Conservation (phyloP, 2,329 filamentous ascomycete species). For the Thyridium curvatum region DNA sequence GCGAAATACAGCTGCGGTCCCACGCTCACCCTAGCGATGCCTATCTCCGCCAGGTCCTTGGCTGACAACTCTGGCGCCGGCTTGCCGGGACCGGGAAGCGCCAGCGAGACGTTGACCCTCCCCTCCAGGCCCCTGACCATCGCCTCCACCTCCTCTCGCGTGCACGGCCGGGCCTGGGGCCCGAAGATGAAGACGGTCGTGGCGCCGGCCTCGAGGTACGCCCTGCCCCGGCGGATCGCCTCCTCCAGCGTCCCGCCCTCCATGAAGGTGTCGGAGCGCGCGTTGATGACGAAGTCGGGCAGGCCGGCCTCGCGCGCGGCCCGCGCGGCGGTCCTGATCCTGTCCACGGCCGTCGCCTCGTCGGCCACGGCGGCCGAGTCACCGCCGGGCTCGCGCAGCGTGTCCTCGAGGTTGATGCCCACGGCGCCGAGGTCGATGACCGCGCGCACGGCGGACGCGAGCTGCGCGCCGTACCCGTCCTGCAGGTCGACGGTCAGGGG, state of each 20-base stretch:
- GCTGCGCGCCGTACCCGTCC: background rate
- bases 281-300: slow-evolving; percentile 42
- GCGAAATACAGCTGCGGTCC: slow-evolving; percentile 1
- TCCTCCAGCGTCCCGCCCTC: slow-evolving; percentile 16
- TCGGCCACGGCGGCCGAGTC: slow-evolving; percentile 24
- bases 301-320: slow-evolving; percentile 34
- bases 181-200: slow-evolving; percentile 47
- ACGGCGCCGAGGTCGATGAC: slow-evolving; percentile 39
- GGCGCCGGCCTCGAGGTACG: slow-evolving; percentile 43
- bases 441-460: slow-evolving; percentile 5
- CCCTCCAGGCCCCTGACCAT: slow-evolving; percentile 33
- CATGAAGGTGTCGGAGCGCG: slow-evolving; percentile 38
- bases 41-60: slow-evolving; percentile 28
- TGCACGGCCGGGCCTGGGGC: slow-evolving; percentile 22
- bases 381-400: slow-evolving; percentile 19
- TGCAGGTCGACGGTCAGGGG: background rate
- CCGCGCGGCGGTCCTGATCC: slow-evolving; percentile 28
- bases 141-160: slow-evolving; percentile 27
- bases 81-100: slow-evolving; percentile 22
- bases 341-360: slow-evolving; percentile 30
- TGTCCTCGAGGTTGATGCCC: slow-evolving; percentile 47
- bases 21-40: slow-evolving; percentile 35
- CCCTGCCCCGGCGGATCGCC: slow-evolving; percentile 37
- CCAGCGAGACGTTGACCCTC: slow-evolving; percentile 19
- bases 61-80: slow-evolving; percentile 18